These are phyloP conservation scores for Amauroascus verrucosus DNA, from an alignment of 2,329 filamentous ascomycete species.

Conservation along the genomic window DNA sequence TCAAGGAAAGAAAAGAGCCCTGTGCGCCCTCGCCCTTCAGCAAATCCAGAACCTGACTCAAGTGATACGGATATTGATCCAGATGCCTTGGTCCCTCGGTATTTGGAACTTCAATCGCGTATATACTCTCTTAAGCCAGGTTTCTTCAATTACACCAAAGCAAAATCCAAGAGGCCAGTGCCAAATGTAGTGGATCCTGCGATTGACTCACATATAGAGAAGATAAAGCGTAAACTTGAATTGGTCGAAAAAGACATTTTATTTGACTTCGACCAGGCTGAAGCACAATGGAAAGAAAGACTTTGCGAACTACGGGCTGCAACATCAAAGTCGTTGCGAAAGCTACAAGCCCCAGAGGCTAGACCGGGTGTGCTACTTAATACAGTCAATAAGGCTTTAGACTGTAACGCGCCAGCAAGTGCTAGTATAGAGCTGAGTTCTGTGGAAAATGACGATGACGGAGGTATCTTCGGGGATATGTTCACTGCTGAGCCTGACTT, in stretches of 20 bases:
- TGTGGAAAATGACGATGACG: conserved; percentile 34
- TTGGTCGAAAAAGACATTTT: conserved; percentile 68
- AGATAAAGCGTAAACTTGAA: conserved; percentile 61
- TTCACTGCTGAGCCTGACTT: conserved; percentile 38
- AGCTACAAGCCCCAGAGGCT: neutral
- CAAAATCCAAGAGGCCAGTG: conserved; percentile 35
- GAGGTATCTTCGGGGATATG: conserved; percentile 46
- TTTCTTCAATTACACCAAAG: conserved; percentile 35
- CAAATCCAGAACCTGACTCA: conserved; percentile 19
- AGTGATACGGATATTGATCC: conserved; percentile 61
- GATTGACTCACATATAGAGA: conserved; percentile 45
- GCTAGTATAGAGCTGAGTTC: neutral
- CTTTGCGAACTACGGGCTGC: conserved; percentile 53
- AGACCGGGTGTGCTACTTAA: conserved; percentile 13
- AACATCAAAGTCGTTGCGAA: conserved; percentile 36
- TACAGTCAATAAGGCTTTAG: conserved; percentile 30
- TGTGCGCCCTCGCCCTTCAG: neutral
- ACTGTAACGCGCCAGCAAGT: conserved; percentile 35
- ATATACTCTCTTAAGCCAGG: conserved; percentile 54
- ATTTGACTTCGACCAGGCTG: conserved; percentile 58
- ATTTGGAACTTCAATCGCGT: conserved; percentile 61
- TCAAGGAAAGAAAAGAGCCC: neutral
- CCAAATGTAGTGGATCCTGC: conserved; percentile 16
- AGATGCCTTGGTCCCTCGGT: conserved; percentile 63
- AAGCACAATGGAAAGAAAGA: conserved; percentile 54